phyloP scores from a whole-genome alignment of 805 yeast species.

The Lipomyces oligophaga region DNA sequence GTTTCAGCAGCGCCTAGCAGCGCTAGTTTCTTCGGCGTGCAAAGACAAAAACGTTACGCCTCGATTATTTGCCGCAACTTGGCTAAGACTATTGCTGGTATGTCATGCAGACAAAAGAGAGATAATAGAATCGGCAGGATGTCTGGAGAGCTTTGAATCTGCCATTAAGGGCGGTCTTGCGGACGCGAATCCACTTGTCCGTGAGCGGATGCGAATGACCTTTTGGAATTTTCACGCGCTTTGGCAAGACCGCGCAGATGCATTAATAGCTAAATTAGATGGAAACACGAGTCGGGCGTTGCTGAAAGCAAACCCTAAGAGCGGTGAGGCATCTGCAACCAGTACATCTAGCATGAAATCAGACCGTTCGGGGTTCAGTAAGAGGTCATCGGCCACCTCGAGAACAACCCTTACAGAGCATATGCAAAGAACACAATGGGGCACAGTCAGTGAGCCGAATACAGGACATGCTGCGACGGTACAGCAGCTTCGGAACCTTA shows the following conservation, averaged over 20 bases:
- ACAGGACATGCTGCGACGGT: no score
- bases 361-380: no score
- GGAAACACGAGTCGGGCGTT: conserved; percentile 52
- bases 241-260: conserved; percentile 53
- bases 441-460: no score
- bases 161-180: conserved; percentile 57
- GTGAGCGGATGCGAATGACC: conserved; percentile 67
- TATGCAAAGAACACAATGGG: no score
- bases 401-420: no score
- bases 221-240: conserved; percentile 64
- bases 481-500: no score
- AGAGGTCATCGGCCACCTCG: no score
- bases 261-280: conserved; percentile 42
- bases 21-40: conserved; percentile 49
- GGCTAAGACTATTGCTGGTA: conserved; percentile 62
- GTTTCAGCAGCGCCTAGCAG: conserved; percentile 50
- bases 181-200: conserved; percentile 77
- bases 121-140: conserved; percentile 36
- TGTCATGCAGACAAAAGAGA: conserved; percentile 45
- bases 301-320: conserved; percentile 57
- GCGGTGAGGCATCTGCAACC: no score
- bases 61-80: conserved; percentile 61
- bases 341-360: no score
- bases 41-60: conserved; percentile 71
- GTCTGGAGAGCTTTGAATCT: conserved; percentile 47